Evolutionary conservation across 768 basidiomycete genomes (phyloP), one percentile per base, ranked within the genome.

Genomic region (Mycena latifolia): DNA sequence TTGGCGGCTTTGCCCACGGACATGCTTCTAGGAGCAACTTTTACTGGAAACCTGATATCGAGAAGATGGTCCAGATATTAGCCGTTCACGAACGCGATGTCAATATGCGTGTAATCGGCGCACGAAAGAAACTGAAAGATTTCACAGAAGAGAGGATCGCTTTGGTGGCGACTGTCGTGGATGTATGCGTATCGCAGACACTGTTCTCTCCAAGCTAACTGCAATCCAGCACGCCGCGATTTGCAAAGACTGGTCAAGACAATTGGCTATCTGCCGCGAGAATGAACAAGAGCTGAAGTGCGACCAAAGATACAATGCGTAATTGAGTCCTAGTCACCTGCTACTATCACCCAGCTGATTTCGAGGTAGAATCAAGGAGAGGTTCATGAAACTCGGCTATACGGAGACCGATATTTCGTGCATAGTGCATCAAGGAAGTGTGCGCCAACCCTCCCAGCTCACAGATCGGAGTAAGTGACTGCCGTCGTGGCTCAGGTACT

Each of bases 41-140:
- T 51, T 81, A 76, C 65, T 81, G 79, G 80, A 69, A 68, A 22
- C 29, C 46, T 5, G 81, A 81, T 54, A 72, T 82, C 22, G 51
- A 69, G 10, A 47, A 68, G 3, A 74, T 79, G 59, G 65, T 69
- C 6, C 12, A 25, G 15, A 61, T 55, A 28, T 67, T 76, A 20
- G 71, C 31, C 1, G 59, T 2, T 0, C 65, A 71, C 14, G 60
- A 74, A 24, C 65, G 73, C 20, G 69, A 72, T 53, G 54, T 75
- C 9, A 57, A 72, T 25, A 54, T 68, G 53, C 67, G 73, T 20
- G 59, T 63, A 1, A 60, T 66, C 2, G 71, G 73, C 20, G 77
- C 80, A 0, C 63, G 74, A 17, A 63, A 75, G 45, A 69, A 66
- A 20, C 39, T 77, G 22, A 66, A 74, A 14, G 72, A 74, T 11